Evolutionary conservation across 2,329 filamentous ascomycete genomes (phyloP).

Genomic region (Scedosporium minutisporum): DNA sequence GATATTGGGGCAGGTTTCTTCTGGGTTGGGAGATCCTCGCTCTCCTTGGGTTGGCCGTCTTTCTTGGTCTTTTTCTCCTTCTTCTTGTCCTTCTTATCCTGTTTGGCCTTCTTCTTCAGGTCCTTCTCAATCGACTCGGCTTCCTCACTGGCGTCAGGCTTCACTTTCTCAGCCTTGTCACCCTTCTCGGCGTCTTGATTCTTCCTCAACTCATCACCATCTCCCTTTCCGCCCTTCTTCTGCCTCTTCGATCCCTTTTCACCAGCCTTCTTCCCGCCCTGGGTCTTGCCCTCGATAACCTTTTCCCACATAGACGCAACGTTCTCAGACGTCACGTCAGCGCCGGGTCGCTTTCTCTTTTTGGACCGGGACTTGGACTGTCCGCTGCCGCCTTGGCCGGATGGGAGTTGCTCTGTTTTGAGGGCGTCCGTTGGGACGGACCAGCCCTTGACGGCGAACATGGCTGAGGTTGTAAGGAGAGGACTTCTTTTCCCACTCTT

Average conservation of each 20-base stretch:
- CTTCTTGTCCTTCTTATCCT: constrained; percentile 18
- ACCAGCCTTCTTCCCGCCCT: constrained; percentile 2
- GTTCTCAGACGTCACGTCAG: constrained; percentile 56
- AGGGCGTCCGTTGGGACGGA: constrained; percentile 64
- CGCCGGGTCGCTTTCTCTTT: constrained; percentile 43
- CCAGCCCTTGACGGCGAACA: constrained; percentile 96
- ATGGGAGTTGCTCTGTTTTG: constrained; percentile 50
- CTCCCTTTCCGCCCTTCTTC: constrained; percentile 15
- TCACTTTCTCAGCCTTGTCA: not conserved
- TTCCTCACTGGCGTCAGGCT: not conserved
- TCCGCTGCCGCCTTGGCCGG: constrained; percentile 6
- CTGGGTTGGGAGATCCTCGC: constrained; percentile 17
- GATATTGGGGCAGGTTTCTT: constrained; percentile 12
- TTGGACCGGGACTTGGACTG: constrained; percentile 36
- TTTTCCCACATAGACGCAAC: constrained; percentile 70
- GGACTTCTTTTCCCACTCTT: not conserved
- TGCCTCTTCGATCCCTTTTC: constrained; percentile 17
- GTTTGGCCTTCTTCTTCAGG: not conserved
- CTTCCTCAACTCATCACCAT: constrained; percentile 9
- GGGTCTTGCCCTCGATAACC: constrained; percentile 61
- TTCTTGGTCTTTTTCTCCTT: constrained; percentile 15
- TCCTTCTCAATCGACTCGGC: constrained; percentile 12
- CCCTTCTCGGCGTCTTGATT: not conserved
- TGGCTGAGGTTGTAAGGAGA: constrained; percentile 22
- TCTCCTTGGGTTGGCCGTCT: constrained; percentile 28